These are phyloP conservation scores for Aspergillus quadricinctus DNA, from an alignment of 2,329 filamentous ascomycete species.

Conservation along the genomic window DNA sequence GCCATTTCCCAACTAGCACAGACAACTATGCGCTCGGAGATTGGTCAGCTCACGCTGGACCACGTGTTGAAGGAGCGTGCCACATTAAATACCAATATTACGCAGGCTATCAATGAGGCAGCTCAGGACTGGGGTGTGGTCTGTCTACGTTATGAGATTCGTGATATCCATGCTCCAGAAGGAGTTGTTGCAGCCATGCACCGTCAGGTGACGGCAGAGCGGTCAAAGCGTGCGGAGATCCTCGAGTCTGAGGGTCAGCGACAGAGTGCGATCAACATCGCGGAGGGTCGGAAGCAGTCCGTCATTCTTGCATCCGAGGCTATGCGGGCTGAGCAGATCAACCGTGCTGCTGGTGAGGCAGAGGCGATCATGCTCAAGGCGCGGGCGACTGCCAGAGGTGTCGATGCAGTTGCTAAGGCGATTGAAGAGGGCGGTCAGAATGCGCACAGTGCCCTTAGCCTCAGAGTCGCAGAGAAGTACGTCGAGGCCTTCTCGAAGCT, in stretches of 20 bases:
- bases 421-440: conserved; percentile 69
- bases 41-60: conserved; percentile 91
- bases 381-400: conserved; percentile 77
- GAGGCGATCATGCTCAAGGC: conserved; percentile 88
- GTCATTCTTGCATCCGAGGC: conserved; percentile 96
- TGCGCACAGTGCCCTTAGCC: conserved; percentile 77
- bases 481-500: conserved; percentile 91
- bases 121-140: conserved; percentile 95
- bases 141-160: conserved; percentile 94
- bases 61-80: conserved; percentile 97
- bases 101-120: conserved; percentile 96
- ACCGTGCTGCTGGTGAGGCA: conserved; percentile 85
- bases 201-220: conserved; percentile 93
- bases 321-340: conserved; percentile 84
- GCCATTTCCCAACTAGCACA: conserved; percentile 97
- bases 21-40: conserved; percentile 98
- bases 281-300: conserved; percentile 93
- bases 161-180: conserved; percentile 93
- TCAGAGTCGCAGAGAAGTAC: conserved; percentile 94
- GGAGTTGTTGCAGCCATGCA: conserved; percentile 98
- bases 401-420: conserved; percentile 74
- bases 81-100: conserved; percentile 95
- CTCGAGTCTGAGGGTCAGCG: conserved; percentile 94
- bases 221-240: conserved; percentile 96
- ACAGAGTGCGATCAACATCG: conserved; percentile 97